Conservation (phyloP, 768 basidiomycete species). For the Lyophyllum semitale region DNA sequence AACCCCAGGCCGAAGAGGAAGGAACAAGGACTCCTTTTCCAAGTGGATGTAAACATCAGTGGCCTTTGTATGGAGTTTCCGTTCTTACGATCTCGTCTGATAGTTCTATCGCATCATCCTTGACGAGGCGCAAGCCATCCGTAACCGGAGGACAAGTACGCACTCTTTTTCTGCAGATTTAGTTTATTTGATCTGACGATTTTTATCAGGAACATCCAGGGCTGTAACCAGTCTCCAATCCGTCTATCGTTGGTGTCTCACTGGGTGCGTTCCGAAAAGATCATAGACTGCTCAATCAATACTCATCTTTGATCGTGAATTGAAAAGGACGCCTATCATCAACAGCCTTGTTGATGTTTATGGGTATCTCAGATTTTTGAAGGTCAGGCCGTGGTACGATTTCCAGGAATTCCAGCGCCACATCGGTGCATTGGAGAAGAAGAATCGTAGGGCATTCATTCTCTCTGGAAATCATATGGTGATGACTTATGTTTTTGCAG, state of each 20-base stretch:
- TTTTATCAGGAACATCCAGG: constrained; percentile 45
- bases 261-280: constrained; percentile 42
- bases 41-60: constrained; percentile 40
- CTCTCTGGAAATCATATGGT: not conserved
- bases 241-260: constrained; percentile 66
- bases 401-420: constrained; percentile 40
- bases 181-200: not conserved
- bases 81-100: not conserved
- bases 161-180: not conserved
- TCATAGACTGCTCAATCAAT: not conserved
- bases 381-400: constrained; percentile 49
- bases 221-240: constrained; percentile 55
- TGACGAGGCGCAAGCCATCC: constrained; percentile 59
- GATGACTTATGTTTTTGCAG: constrained; percentile 26
- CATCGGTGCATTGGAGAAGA: constrained; percentile 46
- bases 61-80: not conserved
- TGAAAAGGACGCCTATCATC: constrained; percentile 58
- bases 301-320: not conserved
- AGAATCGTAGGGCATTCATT: constrained; percentile 55
- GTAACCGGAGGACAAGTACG: constrained; percentile 52
- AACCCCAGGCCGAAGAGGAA: constrained; percentile 30
- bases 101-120: constrained; percentile 55
- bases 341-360: constrained; percentile 63
- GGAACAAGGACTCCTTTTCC: constrained; percentile 48
- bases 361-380: constrained; percentile 43